phyloP scores from a whole-genome alignment of 192 early-diverging fungal genomes.

The Backusella tarrabulga region DNA sequence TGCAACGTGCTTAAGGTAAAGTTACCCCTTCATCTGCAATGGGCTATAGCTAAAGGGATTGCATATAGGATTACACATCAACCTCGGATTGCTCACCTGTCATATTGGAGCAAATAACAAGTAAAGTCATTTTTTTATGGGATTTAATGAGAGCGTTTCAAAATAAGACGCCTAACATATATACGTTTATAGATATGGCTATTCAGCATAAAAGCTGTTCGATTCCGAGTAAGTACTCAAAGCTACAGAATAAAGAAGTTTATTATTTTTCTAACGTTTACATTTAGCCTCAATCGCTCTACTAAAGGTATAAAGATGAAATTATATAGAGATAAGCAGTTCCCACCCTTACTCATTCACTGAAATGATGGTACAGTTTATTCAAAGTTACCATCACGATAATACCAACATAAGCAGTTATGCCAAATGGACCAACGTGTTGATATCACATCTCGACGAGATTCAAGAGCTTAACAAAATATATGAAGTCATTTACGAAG shows the following conservation, averaged over 20 bases:
- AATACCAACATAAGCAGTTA: neutral
- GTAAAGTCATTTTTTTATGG: neutral
- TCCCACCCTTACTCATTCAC: neutral
- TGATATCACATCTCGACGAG: neutral
- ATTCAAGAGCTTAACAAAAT: neutral
- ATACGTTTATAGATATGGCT: neutral
- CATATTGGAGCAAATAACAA: neutral
- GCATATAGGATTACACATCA: neutral
- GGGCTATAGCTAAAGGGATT: neutral
- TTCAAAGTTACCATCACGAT: neutral
- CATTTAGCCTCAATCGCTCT: neutral
- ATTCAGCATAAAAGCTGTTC: neutral
- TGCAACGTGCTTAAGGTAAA: neutral
- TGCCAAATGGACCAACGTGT: neutral
- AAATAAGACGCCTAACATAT: neutral
- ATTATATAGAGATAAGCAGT: neutral
- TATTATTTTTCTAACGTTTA: neutral
- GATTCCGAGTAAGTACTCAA: neutral
- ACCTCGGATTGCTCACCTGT: neutral
- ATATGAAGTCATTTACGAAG: neutral
- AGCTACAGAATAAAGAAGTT: neutral
- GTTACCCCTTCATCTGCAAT: neutral
- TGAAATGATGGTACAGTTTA: neutral
- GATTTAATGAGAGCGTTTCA: neutral
- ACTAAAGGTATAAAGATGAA: neutral